A percentile compares a stretch with the other conserved stretches of the same genome.
phyloP scores from a whole-genome alignment of 2,329 filamentous ascomycete genomes.

The Trichoderma guizhouense region DNA sequence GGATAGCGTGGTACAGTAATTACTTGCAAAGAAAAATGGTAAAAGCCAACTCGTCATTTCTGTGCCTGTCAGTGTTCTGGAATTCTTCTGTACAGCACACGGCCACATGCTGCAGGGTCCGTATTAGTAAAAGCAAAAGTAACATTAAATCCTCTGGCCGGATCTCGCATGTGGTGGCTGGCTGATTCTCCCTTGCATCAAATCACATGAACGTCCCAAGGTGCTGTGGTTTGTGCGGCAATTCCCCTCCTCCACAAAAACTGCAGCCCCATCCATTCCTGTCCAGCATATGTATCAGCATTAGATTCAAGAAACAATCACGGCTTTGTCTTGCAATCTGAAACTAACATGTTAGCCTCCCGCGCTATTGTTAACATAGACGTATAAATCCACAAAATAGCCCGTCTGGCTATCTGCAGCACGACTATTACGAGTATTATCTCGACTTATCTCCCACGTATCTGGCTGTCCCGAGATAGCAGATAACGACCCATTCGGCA shows the following conservation, averaged over 20 bases:
- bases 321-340: neutral
- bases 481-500: conserved; percentile 5
- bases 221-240: neutral
- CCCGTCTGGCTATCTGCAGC: neutral
- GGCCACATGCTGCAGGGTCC: neutral
- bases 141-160: neutral
- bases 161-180: neutral
- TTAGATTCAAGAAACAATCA: too few relatives aligned
- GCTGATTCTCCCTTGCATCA: neutral
- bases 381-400: neutral
- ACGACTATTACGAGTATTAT: neutral
- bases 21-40: neutral
- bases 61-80: neutral
- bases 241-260: neutral
- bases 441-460: conserved; percentile 5
- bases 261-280: neutral
- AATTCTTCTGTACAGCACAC: too few relatives aligned
- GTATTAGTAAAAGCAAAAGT: neutral
- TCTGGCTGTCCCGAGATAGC: conserved; percentile 2
- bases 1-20: neutral
- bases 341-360: neutral
- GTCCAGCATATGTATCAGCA: neutral
- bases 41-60: neutral
- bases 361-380: neutral
- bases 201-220: neutral